Evolutionary conservation across 495 filamentous ascomycete genomes (phyloP).

Genomic region (Podospora sp.): DNA sequence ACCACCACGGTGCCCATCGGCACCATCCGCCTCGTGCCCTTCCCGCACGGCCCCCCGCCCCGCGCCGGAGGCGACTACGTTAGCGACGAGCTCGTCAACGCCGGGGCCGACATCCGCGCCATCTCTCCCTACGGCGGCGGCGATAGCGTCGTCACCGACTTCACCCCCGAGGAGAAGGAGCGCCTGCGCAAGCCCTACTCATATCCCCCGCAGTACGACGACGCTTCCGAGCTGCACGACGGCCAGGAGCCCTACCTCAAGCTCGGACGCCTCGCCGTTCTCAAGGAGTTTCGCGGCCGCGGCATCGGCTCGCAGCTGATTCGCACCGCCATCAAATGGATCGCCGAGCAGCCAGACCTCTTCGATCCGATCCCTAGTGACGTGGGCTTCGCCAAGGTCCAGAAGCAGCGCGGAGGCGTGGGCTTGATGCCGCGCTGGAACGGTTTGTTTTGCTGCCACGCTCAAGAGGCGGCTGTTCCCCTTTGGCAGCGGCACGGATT

Average conservation of each 20-base stretch:
- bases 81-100: conserved; percentile 34
- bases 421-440: conserved; percentile 59
- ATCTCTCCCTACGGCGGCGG: conserved; percentile 2
- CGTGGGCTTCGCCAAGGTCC: background rate
- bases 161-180: background rate
- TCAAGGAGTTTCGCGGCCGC: conserved; percentile 61
- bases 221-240: conserved; percentile 41
- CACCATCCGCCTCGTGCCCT: conserved; percentile 76
- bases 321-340: conserved; percentile 64
- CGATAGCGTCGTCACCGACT: background rate
- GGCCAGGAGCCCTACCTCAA: conserved; percentile 73
- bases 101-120: background rate
- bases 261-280: conserved; percentile 73
- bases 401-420: conserved; percentile 14
- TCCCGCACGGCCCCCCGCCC: conserved; percentile 67
- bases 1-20: conserved; percentile 60
- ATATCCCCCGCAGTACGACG: background rate
- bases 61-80: conserved; percentile 46
- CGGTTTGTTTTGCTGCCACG: conserved; percentile 74
- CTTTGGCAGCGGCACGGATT: conserved; percentile 72
- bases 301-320: conserved; percentile 67
- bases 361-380: conserved; percentile 49
- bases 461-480: conserved; percentile 62
- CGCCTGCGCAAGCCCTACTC: background rate
- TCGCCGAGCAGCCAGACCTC: conserved; percentile 52